Percentiles rank a stretch among this genome's conserved stretches.
phyloP scores from a whole-genome alignment of 345 rosid genomes.

The Boechera divaricarpa region DNA sequence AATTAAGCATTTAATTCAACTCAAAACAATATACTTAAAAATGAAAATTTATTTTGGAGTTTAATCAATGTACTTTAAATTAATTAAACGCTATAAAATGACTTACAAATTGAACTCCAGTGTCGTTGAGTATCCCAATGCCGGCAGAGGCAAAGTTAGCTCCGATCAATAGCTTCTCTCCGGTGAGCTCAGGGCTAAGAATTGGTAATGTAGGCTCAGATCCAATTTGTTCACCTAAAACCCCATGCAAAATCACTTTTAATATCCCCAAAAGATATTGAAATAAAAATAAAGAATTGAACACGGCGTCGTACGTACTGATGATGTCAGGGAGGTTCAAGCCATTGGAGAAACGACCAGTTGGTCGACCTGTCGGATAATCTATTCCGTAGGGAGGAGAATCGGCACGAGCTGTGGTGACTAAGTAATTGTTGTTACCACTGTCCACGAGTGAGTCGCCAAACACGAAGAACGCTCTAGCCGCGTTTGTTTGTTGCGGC shows the following conservation, averaged over 20 bases:
- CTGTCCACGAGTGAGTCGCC: slow-evolving; percentile 85
- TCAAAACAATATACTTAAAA: background rate
- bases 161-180: slow-evolving; percentile 63
- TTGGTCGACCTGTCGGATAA: slow-evolving; percentile 64
- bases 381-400: slow-evolving; percentile 78
- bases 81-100: background rate
- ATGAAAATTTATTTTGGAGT: background rate
- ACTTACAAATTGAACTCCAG: slow-evolving; percentile 49
- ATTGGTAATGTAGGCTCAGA: slow-evolving; percentile 67
- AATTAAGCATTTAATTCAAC: background rate
- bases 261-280: background rate
- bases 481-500: slow-evolving; percentile 46
- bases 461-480: slow-evolving; percentile 71
- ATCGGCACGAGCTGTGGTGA: slow-evolving; percentile 77
- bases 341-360: slow-evolving; percentile 83
- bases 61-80: background rate
- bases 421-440: slow-evolving; percentile 76
- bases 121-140: slow-evolving; percentile 57
- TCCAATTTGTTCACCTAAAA: slow-evolving; percentile 62
- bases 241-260: slow-evolving; percentile 15
- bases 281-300: background rate
- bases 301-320: slow-evolving; percentile 48
- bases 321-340: slow-evolving; percentile 75
- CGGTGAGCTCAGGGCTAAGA: slow-evolving; percentile 69
- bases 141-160: slow-evolving; percentile 97